Evolutionary conservation across 2,329 filamentous ascomycete species (phyloP), one percentile per base, ranked within the genome.

Genomic region (Xylaria multiplex): DNA sequence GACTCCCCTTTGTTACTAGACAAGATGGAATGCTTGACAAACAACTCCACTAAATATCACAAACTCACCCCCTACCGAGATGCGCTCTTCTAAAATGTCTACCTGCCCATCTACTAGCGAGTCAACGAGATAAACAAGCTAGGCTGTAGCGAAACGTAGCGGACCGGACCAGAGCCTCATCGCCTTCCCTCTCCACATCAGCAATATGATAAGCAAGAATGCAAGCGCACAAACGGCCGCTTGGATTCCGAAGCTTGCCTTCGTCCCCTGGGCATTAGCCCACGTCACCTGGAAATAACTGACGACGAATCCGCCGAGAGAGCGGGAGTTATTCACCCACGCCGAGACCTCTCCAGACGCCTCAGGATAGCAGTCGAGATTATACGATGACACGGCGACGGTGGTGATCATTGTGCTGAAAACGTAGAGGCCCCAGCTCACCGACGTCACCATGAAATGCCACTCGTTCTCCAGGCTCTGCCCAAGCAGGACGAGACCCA

Each of bases 371-470:
- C 78, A 79, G 74, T 87, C 85, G 7, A 87, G 81, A 32, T 80
- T 79, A 71, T 87, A 88, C 7, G 82, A 81, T 64, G 80, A 83
- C 32, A 86, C 75, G 1, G 82, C 83, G 3, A 85, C 83, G 0
- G 84, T 86, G 1, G 80, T 81, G 64, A 85, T 80, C 83, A 86
- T 87, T 73, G 86, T 81, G 1, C 84, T 84, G 68, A 86, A 86
- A 5, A 83, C 82, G 66, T 86, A 86, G 13, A 86, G 73, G 0
- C 84, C 85, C 84, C 85, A 88, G 6, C 74, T 80, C 7, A 83
- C 74, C 2, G 79, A 79, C 6, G 81, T 79, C 1, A 80, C 76
- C 81, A 86, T 85, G 74, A 81, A 87, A 71, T 86, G 84, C 77
- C 82, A 87, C 3, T 73, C 75, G 8, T 79, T 74, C 66, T 84